Percentiles rank a stretch among this genome's conserved stretches.
phyloP scores from a whole-genome alignment of 176 grass and related monocot genomes.

The Poa pratensis region DNA sequence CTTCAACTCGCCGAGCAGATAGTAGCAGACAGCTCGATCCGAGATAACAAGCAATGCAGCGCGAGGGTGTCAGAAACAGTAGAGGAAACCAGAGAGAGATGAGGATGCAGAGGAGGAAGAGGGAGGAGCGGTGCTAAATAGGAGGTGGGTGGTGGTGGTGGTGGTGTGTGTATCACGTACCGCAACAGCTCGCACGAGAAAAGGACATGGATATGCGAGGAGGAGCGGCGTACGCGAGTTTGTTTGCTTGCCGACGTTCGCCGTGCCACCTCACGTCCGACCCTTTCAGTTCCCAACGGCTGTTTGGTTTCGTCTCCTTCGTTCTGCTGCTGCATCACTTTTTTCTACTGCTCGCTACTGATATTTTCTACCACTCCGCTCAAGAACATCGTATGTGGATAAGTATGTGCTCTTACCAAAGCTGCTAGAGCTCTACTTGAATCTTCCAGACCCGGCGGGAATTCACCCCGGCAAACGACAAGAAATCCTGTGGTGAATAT shows the following conservation, averaged over 20 bases:
- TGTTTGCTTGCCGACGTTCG: conserved; percentile 35
- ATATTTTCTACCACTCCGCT: not conserved
- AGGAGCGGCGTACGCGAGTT: not conserved
- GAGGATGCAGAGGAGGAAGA: not conserved
- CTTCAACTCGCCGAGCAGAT: conserved; percentile 27
- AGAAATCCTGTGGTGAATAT: not conserved
- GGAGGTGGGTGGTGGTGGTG: conserved; percentile 3
- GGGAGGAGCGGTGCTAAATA: conserved; percentile 33
- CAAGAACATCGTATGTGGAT: not conserved
- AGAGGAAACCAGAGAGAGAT: not conserved
- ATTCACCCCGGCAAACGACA: not conserved
- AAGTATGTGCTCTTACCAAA: not conserved
- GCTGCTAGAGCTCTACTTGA: not conserved
- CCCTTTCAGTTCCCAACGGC: conserved; percentile 38
- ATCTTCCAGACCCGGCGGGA: not conserved
- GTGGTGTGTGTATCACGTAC: no score
- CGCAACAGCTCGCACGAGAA: not conserved
- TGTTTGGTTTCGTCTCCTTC: not conserved
- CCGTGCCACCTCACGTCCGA: not conserved
- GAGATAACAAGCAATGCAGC: conserved; percentile 10
- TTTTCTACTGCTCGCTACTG: not conserved
- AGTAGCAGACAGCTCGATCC: not conserved
- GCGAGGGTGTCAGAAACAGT: not conserved
- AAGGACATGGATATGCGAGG: not conserved
- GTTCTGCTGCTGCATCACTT: not conserved